Conservation (phyloP, 2,329 filamentous ascomycete genomes). For the Cercospora beticola region DNA sequence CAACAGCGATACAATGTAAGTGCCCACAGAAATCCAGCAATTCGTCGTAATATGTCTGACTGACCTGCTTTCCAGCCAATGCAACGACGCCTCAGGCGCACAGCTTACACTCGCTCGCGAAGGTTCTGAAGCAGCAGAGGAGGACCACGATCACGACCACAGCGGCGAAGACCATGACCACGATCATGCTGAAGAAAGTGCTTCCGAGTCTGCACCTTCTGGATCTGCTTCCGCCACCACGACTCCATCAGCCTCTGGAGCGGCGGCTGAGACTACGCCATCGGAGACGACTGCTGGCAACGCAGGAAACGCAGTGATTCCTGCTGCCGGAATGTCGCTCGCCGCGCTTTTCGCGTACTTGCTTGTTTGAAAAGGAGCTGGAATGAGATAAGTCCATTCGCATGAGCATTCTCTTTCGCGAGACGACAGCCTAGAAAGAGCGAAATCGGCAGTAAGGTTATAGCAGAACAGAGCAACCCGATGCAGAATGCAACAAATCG, state of each 20-base stretch:
- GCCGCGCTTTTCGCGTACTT: background rate
- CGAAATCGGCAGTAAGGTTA: background rate
- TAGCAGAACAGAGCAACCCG: background rate
- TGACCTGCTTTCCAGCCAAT: background rate
- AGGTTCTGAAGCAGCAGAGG: background rate
- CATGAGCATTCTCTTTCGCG: background rate
- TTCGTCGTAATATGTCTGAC: background rate
- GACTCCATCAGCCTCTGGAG: background rate
- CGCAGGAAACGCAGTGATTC: background rate
- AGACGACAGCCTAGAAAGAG: background rate
- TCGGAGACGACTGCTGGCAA: background rate
- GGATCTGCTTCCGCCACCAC: background rate
- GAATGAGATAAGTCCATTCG: too few species aligned
- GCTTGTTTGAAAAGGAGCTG: background rate
- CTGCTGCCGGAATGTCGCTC: background rate
- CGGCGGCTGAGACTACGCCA: background rate
- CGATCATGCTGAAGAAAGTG: background rate
- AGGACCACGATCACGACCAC: constrained; percentile 2
- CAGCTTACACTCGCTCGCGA: constrained; percentile 6
- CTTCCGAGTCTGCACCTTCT: background rate
- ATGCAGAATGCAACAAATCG: background rate
- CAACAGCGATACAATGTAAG: constrained; percentile 3
- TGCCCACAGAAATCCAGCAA: background rate
- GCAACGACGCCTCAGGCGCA: constrained; percentile 1
- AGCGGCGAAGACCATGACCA: background rate